Base-by-base conservation (phyloP, 2,329 filamentous ascomycete species). In the Hysterium pulicare region DNA sequence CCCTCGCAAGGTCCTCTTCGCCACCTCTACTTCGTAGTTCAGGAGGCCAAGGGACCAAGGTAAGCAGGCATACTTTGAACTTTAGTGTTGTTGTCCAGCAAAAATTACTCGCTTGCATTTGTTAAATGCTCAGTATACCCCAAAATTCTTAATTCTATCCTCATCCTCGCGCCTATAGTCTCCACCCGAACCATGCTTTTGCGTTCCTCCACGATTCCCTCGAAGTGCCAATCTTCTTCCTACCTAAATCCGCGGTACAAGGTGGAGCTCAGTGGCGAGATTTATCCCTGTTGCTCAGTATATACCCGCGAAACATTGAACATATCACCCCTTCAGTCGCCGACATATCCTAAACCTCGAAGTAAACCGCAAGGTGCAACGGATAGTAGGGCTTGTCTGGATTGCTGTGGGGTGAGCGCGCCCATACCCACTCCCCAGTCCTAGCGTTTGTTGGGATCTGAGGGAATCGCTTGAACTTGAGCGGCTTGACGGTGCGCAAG, bases 271-370 rank as follows among this genome's bases (percentile, higher is more conserved):
- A 68, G 69, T 54, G 71, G 73, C 69, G 65, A 73, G 70, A 62
- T 56, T 60, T 66, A 71, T 73, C 72, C 72, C 72, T 72, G 66
- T 57, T 70, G 71, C 71, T 75, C 73, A 74, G 73, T 76, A 76
- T 73, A 64, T 68, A 66, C 69, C 68, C 67, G 72, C 72, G 72
- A 68, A 57, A 76, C 26, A 74, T 64, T 55, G 65, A 74, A 54
- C 40, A 21, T 22, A 34, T 34, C 3, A 34, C 32, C 13, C 32
- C 16, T 17, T 17, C 51, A 50, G 56, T 61, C 57, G 59, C 61
- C 59, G 55, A 51, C 50, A 38, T 39, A 19, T 24, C 19, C 23
- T 38, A 35, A 46, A 17, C 17, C 32, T 34, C 32, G 13, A 28
- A 28, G 54, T 54, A 57, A 33, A 45, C 42, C 44, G 41, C 39